Percentiles rank a stretch among this genome's conserved stretches.
phyloP scores from a whole-genome alignment of 768 basidiomycete genomes.

The Glaciozyma martinii region DNA sequence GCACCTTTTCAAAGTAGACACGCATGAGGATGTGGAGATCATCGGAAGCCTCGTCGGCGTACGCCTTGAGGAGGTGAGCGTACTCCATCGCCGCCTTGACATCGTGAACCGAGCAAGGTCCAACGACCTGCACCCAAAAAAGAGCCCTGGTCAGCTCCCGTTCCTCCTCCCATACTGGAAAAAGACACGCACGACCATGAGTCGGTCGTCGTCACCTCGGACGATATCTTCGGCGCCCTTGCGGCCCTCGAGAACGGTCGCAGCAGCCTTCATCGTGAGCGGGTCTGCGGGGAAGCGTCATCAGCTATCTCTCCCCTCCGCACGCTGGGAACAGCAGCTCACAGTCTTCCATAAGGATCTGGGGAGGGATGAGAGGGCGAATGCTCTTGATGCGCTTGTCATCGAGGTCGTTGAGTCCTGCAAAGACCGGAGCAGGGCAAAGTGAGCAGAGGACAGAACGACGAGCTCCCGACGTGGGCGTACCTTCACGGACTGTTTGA shows the following conservation, averaged over 20 bases:
- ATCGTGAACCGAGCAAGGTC: constrained; percentile 89
- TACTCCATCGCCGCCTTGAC: constrained; percentile 47
- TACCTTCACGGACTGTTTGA: constrained; percentile 1
- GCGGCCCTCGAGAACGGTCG: constrained; percentile 82
- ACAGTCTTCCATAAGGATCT: constrained; percentile 47
- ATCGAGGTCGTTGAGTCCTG: constrained; percentile 27
- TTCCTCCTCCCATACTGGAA: background rate
- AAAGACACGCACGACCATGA: constrained; percentile 83
- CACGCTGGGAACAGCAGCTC: too few relatives aligned
- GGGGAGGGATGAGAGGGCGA: constrained; percentile 34
- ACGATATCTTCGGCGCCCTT: constrained; percentile 67
- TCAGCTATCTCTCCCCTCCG: too few relatives aligned
- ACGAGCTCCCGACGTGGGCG: background rate
- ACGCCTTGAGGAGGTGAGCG: constrained; percentile 64
- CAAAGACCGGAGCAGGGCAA: background rate
- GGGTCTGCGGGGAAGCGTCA: constrained; percentile 39
- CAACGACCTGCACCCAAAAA: constrained; percentile 36
- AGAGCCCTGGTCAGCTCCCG: constrained; percentile 5
- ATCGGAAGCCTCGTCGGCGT: constrained; percentile 68
- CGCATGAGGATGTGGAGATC: constrained; percentile 89
- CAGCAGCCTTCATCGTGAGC: constrained; percentile 48
- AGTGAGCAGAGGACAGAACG: background rate
- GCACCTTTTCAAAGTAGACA: constrained; percentile 90
- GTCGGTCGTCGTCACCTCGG: constrained; percentile 77
- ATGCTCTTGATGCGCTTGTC: constrained; percentile 30